These are phyloP conservation scores for Blastocladiella emersonii DNA, from an alignment of 371 early-diverging fungal species.

Conservation along the genomic window DNA sequence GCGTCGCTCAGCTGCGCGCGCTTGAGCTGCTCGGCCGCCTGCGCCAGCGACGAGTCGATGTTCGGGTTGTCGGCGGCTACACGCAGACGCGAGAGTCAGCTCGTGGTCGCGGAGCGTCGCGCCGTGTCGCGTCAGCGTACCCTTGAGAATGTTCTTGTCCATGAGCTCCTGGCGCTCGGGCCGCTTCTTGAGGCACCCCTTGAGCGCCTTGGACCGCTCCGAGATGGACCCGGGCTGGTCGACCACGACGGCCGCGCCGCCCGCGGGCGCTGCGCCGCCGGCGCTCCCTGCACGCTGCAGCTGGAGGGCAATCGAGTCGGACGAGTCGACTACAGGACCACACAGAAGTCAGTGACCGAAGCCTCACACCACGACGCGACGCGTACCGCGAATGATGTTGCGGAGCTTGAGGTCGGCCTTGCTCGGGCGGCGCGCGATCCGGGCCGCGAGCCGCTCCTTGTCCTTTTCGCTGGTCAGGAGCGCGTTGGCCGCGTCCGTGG, in stretches of 20 bases:
- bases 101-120: too few relatives aligned
- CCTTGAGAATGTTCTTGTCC: constrained; percentile 11
- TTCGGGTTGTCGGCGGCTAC: not conserved
- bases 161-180: constrained; percentile 9
- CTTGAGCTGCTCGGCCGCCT: constrained; percentile 1
- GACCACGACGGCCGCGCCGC: not conserved
- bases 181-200: constrained; percentile 10
- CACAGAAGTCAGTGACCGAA: not conserved
- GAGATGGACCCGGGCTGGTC: not conserved
- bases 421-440: not conserved
- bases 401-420: constrained; percentile 1
- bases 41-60: not conserved
- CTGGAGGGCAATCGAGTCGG: not conserved
- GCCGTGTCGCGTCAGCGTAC: too few relatives aligned
- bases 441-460: not conserved
- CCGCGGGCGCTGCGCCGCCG: not conserved
- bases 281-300: not conserved
- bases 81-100: not conserved
- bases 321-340: not conserved
- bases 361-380: not conserved
- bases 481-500: too few relatives aligned
- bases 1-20: not conserved
- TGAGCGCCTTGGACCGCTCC: constrained; percentile 5
- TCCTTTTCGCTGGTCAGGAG: not conserved
- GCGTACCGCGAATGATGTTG: not conserved